Conservation (phyloP, 2,329 filamentous ascomycete species). For the Fusarium sp. region DNA sequence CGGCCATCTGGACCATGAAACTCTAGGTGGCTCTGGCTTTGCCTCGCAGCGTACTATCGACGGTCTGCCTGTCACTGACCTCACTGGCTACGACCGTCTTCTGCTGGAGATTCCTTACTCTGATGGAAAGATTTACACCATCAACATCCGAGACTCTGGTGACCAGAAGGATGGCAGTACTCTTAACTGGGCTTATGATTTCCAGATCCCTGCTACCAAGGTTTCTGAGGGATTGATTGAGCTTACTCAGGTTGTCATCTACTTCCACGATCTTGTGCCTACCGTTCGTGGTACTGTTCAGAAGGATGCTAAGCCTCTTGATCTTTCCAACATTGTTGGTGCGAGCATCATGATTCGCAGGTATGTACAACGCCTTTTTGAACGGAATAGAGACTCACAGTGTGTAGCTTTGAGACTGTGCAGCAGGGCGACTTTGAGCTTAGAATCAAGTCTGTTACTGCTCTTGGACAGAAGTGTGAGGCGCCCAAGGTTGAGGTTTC, state of each 20-base stretch:
- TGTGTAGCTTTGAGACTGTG: not conserved
- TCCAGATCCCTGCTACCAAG: not conserved
- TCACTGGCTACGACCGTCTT: not conserved
- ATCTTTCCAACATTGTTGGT: not conserved
- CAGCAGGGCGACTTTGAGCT: not conserved
- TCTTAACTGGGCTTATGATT: not conserved
- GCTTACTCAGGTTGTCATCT: not conserved
- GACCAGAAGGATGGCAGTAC: not conserved
- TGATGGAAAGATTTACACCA: not conserved
- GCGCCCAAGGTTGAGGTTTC: not conserved
- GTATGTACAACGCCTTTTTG: fast-evolving
- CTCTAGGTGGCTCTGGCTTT: not conserved
- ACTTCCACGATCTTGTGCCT: not conserved
- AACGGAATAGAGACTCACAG: fast-evolving
- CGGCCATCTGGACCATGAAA: not conserved
- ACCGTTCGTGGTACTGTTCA: not conserved
- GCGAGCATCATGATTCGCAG: not conserved
- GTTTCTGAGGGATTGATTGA: not conserved
- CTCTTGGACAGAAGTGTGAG: not conserved
- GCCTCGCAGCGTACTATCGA: not conserved
- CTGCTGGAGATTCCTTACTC: not conserved
- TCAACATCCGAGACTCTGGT: not conserved
- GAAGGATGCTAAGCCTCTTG: not conserved
- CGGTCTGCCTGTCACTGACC: not conserved
- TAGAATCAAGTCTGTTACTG: not conserved